Conservation (phyloP, 257 asterid genomes). For the Gentiana straminea region DNA sequence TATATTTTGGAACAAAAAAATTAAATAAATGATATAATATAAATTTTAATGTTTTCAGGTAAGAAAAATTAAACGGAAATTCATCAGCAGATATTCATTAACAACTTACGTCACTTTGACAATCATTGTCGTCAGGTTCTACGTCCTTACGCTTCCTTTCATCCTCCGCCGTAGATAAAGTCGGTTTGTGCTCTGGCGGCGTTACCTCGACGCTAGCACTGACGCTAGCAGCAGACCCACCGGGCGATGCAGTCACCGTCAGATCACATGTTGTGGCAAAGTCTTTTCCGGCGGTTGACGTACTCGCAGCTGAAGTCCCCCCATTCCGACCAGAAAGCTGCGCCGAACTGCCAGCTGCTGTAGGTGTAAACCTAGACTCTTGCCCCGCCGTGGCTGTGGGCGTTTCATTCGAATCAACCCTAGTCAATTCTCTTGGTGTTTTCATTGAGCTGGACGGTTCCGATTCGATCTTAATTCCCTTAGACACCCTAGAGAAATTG, state of each 20-base stretch:
- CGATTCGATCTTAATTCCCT: constrained; percentile 24
- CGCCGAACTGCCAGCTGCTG: constrained; percentile 14
- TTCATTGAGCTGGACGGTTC: constrained; percentile 18
- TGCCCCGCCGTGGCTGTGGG: constrained; percentile 17
- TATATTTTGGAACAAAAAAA: no score
- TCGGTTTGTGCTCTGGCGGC: constrained; percentile 6
- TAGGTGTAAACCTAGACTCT: constrained; percentile 22
- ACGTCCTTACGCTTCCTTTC: constrained; percentile 60
- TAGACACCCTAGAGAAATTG: constrained; percentile 48
- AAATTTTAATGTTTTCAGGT: no score
- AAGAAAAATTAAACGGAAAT: background rate
- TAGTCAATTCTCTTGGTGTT: constrained; percentile 28
- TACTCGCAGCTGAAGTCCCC: constrained; percentile 15
- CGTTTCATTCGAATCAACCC: constrained; percentile 43
- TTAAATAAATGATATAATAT: no score
- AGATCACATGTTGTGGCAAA: constrained; percentile 32
- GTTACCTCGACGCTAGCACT: constrained; percentile 34
- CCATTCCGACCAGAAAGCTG: constrained; percentile 15
- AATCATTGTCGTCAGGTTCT: constrained; percentile 44
- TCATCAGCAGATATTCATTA: background rate
- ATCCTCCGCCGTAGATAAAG: constrained; percentile 8
- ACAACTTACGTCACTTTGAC: constrained; percentile 53
- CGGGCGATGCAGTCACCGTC: constrained; percentile 47
- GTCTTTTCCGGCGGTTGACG: constrained; percentile 21
- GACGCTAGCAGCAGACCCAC: constrained; percentile 39